These are phyloP conservation scores for Sporothrix brasiliensis DNA, from an alignment of 2,329 filamentous ascomycete species.

Conservation along the genomic window DNA sequence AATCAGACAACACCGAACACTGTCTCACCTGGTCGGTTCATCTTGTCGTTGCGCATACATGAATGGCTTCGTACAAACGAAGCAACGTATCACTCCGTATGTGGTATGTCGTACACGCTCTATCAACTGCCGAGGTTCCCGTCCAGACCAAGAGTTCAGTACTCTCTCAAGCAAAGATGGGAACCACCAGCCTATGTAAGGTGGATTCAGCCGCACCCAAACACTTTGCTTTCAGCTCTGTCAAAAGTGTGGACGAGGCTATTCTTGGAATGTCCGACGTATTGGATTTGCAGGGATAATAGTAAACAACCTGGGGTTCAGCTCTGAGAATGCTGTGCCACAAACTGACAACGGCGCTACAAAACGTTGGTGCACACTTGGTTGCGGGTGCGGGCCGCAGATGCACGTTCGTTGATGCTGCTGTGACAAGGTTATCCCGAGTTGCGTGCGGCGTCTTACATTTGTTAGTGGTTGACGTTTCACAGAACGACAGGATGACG, in stretches of 20 bases:
- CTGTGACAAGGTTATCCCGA: neutral
- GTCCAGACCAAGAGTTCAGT: neutral
- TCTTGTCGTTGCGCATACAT: neutral
- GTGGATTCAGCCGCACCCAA: neutral
- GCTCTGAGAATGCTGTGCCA: neutral
- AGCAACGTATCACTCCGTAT: too few species aligned
- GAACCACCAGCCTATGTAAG: neutral
- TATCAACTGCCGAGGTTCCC: too few species aligned
- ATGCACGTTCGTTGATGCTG: neutral
- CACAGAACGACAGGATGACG: too few species aligned
- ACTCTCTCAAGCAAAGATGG: neutral
- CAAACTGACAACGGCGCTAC: neutral
- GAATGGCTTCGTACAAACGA: too few species aligned
- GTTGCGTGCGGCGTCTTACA: neutral
- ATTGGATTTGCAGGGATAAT: neutral
- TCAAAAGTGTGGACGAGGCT: neutral
- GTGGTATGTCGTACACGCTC: too few species aligned
- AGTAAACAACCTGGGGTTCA: too few species aligned
- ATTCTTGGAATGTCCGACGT: too few species aligned
- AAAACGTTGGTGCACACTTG: neutral
- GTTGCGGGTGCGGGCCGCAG: constrained; percentile 12
- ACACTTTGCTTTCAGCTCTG: neutral
- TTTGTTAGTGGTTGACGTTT: neutral
- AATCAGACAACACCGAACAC: too few species aligned
- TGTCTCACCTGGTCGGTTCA: neutral